A percentile compares a stretch with the other conserved stretches of the same genome.
Evolutionary conservation across 768 basidiomycete species (phyloP).

Genomic region (Asterophora parasitica): DNA sequence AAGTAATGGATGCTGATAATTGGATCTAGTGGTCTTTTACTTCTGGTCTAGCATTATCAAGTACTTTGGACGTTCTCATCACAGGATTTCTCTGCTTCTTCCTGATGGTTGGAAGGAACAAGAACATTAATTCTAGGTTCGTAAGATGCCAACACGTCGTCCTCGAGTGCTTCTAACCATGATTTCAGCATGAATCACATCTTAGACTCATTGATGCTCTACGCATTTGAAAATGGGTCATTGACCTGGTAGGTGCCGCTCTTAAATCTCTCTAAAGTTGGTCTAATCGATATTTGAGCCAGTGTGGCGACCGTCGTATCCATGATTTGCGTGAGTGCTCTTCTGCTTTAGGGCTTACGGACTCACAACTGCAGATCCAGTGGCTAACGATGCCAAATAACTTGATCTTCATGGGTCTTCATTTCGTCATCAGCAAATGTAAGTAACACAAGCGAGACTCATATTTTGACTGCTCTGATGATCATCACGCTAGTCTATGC

Average conservation of each 20-base stretch:
- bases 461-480: neutral
- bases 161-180: neutral
- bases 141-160: neutral
- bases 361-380: neutral
- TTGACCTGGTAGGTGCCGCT: conserved; percentile 29
- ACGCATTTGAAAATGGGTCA: conserved; percentile 38
- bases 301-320: conserved; percentile 12
- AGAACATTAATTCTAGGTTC: conserved; percentile 15
- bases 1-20: too few species aligned
- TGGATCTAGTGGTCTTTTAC: conserved; percentile 38
- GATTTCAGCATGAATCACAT: conserved; percentile 29
- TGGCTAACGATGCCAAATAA: conserved; percentile 18
- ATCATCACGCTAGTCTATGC: conserved; percentile 20
- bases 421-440: conserved; percentile 39
- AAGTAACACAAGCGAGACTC: conserved; percentile 7
- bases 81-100: conserved; percentile 22
- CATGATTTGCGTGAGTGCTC: conserved; percentile 14
- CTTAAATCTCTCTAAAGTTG: too few species aligned
- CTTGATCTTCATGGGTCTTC: conserved; percentile 36
- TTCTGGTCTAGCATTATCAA: conserved; percentile 36
- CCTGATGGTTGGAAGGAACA: conserved; percentile 25
- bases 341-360: neutral
- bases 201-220: conserved; percentile 35
- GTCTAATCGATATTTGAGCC: too few species aligned
- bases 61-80: conserved; percentile 35